These are phyloP conservation scores for Pyracantha coccinea DNA, from an alignment of 331 rosid genomes.

Conservation along the genomic window DNA sequence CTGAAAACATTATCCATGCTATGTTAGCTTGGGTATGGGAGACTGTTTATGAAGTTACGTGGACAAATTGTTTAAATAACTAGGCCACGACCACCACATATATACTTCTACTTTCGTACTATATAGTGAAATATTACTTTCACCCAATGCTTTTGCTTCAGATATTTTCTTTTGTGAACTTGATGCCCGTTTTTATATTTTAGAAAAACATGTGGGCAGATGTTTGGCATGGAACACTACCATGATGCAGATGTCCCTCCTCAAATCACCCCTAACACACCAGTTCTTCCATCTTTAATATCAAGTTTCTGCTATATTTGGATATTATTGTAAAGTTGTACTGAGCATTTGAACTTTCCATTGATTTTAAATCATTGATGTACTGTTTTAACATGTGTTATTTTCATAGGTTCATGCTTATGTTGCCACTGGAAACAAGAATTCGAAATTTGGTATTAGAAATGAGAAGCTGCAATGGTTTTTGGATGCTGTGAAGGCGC, in stretches of 20 bases:
- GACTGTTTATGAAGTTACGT: not conserved
- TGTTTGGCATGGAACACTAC: not conserved
- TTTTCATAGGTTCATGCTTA: slow-evolving; percentile 78
- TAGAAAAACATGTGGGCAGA: not conserved
- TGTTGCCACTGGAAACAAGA: slow-evolving; percentile 93
- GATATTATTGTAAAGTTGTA: not conserved
- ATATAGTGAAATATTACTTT: no score
- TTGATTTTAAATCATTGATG: not conserved
- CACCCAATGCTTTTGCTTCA: not conserved
- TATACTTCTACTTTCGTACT: not conserved
- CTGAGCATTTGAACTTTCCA: not conserved
- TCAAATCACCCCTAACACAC: not conserved
- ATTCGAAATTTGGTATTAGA: slow-evolving; percentile 93
- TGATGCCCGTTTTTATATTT: not conserved
- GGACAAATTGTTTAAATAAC: not conserved
- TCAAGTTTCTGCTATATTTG: no score
- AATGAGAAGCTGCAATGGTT: slow-evolving; percentile 98
- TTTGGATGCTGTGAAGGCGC: slow-evolving; percentile 76
- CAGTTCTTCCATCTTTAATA: not conserved
- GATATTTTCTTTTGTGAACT: not conserved
- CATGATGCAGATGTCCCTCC: not conserved
- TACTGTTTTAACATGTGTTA: not conserved
- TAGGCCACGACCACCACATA: not conserved
- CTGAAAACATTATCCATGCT: not conserved
- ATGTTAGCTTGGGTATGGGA: not conserved